phyloP scores from a whole-genome alignment of 352 stramenopile species.

The Blastocystis sp. region DNA sequence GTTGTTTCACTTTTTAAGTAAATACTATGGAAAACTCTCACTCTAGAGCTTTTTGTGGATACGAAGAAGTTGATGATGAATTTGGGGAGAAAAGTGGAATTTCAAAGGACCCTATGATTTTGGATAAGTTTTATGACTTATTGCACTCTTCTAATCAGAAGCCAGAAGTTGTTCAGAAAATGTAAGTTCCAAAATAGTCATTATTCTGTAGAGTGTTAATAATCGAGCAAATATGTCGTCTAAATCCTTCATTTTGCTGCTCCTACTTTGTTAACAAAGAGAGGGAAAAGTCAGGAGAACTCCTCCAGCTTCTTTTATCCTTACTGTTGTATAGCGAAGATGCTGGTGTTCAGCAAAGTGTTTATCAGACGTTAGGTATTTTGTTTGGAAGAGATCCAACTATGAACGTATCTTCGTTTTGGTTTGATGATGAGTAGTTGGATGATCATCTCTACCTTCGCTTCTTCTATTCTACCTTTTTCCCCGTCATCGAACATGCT shows the following conservation, averaged over 20 bases:
- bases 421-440: background rate
- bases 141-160: background rate
- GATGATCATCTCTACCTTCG: background rate
- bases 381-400: background rate
- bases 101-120: background rate
- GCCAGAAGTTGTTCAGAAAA: constrained; percentile 5
- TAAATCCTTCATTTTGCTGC: background rate
- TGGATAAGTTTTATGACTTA: background rate
- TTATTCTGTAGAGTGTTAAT: constrained; percentile 3
- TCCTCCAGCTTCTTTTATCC: background rate
- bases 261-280: background rate
- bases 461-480: background rate
- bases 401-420: background rate
- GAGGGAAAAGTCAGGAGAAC: no score
- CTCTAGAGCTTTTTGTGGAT: constrained; percentile 11
- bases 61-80: background rate
- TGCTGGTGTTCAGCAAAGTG: constrained; percentile 35
- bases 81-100: background rate
- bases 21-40: background rate
- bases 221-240: background rate
- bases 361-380: background rate
- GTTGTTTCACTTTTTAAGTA: background rate
- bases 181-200: background rate
- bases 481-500: background rate
- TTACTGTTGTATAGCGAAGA: background rate